Conservation (phyloP, 768 basidiomycete species). For the Amanita brunnescens region DNA sequence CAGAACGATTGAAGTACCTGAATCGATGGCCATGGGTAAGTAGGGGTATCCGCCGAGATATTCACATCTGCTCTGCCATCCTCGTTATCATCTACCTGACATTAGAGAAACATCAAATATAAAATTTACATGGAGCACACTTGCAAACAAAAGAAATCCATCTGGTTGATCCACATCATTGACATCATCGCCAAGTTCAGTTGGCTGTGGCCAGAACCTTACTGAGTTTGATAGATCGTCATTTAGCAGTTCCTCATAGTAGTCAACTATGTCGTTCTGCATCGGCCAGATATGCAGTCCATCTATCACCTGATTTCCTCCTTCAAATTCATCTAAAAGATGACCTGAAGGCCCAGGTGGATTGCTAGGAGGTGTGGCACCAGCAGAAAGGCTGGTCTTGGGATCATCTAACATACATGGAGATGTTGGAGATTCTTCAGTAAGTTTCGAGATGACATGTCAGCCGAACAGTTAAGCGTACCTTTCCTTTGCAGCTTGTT, state of each 20-base stretch:
- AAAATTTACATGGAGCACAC: neutral
- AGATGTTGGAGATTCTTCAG: neutral
- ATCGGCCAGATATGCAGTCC: neutral
- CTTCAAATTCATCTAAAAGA: neutral
- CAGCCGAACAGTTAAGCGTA: neutral
- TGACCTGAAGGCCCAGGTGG: neutral
- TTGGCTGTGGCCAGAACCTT: neutral
- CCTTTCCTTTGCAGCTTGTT: neutral
- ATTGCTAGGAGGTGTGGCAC: neutral
- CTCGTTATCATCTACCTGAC: neutral
- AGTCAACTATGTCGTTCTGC: neutral
- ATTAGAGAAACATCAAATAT: neutral
- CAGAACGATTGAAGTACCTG: neutral
- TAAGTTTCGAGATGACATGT: too few relatives aligned
- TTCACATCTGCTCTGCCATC: neutral
- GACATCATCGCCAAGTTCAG: neutral
- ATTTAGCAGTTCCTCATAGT: neutral
- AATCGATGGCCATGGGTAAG: constrained; percentile 7
- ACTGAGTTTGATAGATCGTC: neutral
- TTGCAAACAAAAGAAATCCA: neutral
- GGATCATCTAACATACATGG: neutral
- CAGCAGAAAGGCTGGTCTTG: neutral
- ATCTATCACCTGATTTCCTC: neutral
- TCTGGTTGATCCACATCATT: neutral
- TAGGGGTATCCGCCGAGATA: neutral